Evolutionary conservation across 345 rosid species (phyloP).

Genomic region (Eucalyptus leucophloia): DNA sequence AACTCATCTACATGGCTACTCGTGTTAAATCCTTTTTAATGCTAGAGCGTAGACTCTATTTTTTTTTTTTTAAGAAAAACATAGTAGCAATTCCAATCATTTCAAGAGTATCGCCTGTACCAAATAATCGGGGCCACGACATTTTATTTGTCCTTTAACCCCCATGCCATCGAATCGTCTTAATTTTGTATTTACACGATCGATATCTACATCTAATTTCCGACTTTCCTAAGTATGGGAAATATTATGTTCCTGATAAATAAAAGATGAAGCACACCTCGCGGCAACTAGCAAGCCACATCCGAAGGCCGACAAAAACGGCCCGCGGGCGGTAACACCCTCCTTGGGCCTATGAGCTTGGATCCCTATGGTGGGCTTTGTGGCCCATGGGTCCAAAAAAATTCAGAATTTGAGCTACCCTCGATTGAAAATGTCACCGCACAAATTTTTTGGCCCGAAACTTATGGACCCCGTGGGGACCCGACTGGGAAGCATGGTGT

Average conservation of each 20-base stretch:
- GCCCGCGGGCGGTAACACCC: background rate
- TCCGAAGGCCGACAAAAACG: background rate
- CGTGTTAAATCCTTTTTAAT: too few species aligned
- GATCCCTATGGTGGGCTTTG: background rate
- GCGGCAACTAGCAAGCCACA: background rate
- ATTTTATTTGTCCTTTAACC: background rate
- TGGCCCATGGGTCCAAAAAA: background rate
- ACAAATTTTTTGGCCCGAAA: background rate
- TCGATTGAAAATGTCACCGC: background rate
- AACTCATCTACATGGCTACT: too few species aligned
- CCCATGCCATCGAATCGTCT: background rate
- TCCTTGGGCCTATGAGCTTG: background rate
- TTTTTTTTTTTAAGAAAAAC: background rate
- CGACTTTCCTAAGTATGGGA: background rate
- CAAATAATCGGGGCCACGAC: too few species aligned
- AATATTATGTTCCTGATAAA: background rate
- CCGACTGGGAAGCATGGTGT: background rate
- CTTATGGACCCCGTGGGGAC: background rate
- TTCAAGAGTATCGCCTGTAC: background rate
- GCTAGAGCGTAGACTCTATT: too few species aligned
- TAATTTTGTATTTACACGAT: background rate
- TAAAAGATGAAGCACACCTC: background rate
- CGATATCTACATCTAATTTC: background rate
- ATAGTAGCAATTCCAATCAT: background rate
- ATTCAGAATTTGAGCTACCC: background rate